Evolutionary conservation across 257 asterid genomes (phyloP).

Genomic region (Nicotiana benthamiana): DNA sequence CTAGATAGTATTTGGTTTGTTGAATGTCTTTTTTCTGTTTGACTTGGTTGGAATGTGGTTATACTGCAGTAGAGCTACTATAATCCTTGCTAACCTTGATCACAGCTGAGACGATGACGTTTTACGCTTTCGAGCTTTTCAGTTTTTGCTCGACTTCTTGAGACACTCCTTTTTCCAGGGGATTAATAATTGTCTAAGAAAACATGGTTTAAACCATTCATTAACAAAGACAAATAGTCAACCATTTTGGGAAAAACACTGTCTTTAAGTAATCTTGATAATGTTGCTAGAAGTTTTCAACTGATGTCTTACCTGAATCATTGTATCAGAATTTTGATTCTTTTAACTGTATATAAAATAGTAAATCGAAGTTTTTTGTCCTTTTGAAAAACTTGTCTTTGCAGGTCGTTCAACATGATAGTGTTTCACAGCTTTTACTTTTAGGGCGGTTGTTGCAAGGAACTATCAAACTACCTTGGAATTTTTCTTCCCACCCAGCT

Average conservation of each 20-base stretch:
- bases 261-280: neutral
- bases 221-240: neutral
- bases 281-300: neutral
- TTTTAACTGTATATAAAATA: neutral
- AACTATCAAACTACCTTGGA: slow-evolving; percentile 77
- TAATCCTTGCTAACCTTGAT: slow-evolving; percentile 3
- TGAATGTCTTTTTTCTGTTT: neutral
- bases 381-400: slow-evolving; percentile 6
- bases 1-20: neutral
- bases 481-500: slow-evolving; percentile 86
- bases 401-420: slow-evolving; percentile 89
- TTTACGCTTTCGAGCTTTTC: neutral
- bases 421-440: slow-evolving; percentile 88
- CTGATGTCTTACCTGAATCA: no score
- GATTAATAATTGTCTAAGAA: neutral
- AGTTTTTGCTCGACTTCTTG: neutral
- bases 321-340: slow-evolving; percentile 5
- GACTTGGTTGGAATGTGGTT: neutral
- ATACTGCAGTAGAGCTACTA: neutral
- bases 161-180: neutral
- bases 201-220: neutral
- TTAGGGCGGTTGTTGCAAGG: slow-evolving; percentile 96
- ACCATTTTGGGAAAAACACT: neutral
- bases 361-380: neutral
- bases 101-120: neutral